A percentile compares a stretch with the other conserved stretches of the same genome.
Conservation (phyloP, 2,329 filamentous ascomycete species). For the Clarireedia monteithiana region DNA sequence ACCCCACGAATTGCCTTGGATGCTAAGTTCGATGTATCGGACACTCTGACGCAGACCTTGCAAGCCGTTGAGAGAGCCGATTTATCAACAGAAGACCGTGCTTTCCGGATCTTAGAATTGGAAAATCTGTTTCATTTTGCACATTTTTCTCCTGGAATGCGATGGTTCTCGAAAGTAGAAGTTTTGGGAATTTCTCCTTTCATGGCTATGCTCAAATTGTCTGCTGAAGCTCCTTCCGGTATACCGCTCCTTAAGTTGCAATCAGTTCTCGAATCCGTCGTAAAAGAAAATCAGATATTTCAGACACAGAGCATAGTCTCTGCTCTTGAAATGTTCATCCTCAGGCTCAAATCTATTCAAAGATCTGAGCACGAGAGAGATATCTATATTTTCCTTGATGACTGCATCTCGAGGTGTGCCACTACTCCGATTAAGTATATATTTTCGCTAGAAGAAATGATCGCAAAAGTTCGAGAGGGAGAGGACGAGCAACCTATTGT, state of each 20-base stretch:
- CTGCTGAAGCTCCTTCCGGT: conserved; percentile 40
- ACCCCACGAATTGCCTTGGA: conserved; percentile 72
- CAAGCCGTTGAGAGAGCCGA: conserved; percentile 47
- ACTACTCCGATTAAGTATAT: conserved; percentile 78
- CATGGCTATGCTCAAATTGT: conserved; percentile 57
- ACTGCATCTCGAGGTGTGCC: conserved; percentile 69
- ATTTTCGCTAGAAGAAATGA: conserved; percentile 53
- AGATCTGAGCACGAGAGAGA: conserved; percentile 31
- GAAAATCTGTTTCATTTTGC: conserved; percentile 78
- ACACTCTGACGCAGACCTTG: conserved; percentile 63
- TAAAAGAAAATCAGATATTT: conserved; percentile 60
- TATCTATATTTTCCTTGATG: conserved; percentile 70
- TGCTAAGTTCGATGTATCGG: conserved; percentile 82
- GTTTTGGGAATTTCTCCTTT: conserved; percentile 61
- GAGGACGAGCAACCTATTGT: conserved; percentile 32
- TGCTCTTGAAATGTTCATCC: conserved; percentile 41
- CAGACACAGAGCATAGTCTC: conserved; percentile 36
- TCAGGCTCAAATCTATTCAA: conserved; percentile 28
- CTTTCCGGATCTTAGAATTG: conserved; percentile 63
- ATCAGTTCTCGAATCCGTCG: conserved; percentile 51
- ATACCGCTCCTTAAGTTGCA: conserved; percentile 44
- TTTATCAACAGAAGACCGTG: conserved; percentile 37
- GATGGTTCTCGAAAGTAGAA: conserved; percentile 77
- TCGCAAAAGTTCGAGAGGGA: conserved; percentile 31
- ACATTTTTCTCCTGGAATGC: conserved; percentile 72